Conservation (phyloP, 768 basidiomycete genomes). For the Boletus insuetus region DNA sequence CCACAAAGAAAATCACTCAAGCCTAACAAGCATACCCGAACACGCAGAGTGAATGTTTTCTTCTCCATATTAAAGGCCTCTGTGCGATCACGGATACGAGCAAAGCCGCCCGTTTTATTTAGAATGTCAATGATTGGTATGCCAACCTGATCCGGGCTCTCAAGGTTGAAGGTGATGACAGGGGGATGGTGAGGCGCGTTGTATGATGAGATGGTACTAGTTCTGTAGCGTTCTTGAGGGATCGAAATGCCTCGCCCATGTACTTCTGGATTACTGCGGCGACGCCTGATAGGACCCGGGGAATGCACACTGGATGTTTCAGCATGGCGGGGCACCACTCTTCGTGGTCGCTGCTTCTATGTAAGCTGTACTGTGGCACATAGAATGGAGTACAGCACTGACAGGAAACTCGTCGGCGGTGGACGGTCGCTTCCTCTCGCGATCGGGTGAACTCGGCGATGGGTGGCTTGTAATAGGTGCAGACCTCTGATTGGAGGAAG, state of each 20-base stretch:
- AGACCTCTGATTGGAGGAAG: constrained; percentile 4
- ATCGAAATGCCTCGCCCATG: constrained; percentile 19
- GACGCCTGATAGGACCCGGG: background rate
- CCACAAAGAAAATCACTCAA: background rate
- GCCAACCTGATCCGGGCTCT: constrained; percentile 52
- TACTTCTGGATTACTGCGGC: background rate
- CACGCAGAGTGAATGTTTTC: constrained; percentile 71
- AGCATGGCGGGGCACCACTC: constrained; percentile 17
- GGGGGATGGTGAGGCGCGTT: constrained; percentile 36
- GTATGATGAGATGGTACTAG: constrained; percentile 8
- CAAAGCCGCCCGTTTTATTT: constrained; percentile 43
- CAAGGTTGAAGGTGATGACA: constrained; percentile 58
- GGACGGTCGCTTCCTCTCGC: constrained; percentile 18
- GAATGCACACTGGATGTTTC: constrained; percentile 12
- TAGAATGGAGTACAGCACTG: constrained; percentile 8
- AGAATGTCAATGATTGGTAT: constrained; percentile 62
- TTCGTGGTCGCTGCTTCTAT: constrained; percentile 15
- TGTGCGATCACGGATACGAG: constrained; percentile 52
- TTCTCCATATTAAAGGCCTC: constrained; percentile 61
- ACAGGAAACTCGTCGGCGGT: constrained; percentile 10
- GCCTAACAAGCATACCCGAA: constrained; percentile 49
- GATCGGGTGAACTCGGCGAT: constrained; percentile 20
- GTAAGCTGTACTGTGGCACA: constrained; percentile 16
- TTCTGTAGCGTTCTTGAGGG: constrained; percentile 24
- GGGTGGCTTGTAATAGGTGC: constrained; percentile 10